phyloP scores from a whole-genome alignment of 768 basidiomycete species.

The Tricholoma sp. region DNA sequence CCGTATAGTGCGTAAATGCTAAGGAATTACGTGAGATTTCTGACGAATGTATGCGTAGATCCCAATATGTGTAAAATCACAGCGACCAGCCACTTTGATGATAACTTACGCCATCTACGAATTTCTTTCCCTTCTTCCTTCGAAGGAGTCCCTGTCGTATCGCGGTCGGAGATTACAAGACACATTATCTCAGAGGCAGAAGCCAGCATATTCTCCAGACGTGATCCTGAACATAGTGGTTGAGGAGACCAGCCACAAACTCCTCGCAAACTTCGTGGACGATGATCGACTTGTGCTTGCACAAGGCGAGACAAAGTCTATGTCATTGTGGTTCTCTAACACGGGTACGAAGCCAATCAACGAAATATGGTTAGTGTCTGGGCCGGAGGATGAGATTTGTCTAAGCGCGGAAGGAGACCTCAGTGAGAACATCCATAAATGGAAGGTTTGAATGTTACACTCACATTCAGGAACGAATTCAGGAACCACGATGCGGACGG shows the following conservation, averaged over 20 bases:
- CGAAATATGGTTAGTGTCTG: constrained; percentile 69
- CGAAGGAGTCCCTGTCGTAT: constrained; percentile 56
- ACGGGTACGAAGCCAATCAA: constrained; percentile 51
- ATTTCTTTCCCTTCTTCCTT: constrained; percentile 71
- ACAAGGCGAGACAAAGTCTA: constrained; percentile 62
- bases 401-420: constrained; percentile 24
- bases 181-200: constrained; percentile 65
- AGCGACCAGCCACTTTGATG: constrained; percentile 44
- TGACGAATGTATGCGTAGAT: constrained; percentile 33
- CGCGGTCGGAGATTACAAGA: constrained; percentile 76
- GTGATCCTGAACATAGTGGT: constrained; percentile 55
- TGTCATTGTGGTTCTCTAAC: constrained; percentile 61
- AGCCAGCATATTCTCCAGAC: constrained; percentile 69
- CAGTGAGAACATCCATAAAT: constrained; percentile 2
- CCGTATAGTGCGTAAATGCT: constrained; percentile 44
- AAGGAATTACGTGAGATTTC: background rate
- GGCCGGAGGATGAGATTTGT: constrained; percentile 61
- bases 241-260: constrained; percentile 56
- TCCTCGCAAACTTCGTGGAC: constrained; percentile 53
- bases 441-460: background rate
- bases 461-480: background rate
- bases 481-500: constrained; percentile 9
- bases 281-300: constrained; percentile 46
- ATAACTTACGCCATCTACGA: constrained; percentile 57
- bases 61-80: constrained; percentile 55